Evolutionary conservation across 163 green algal species (phyloP).

Genomic region (Scenedesmus sp.): DNA sequence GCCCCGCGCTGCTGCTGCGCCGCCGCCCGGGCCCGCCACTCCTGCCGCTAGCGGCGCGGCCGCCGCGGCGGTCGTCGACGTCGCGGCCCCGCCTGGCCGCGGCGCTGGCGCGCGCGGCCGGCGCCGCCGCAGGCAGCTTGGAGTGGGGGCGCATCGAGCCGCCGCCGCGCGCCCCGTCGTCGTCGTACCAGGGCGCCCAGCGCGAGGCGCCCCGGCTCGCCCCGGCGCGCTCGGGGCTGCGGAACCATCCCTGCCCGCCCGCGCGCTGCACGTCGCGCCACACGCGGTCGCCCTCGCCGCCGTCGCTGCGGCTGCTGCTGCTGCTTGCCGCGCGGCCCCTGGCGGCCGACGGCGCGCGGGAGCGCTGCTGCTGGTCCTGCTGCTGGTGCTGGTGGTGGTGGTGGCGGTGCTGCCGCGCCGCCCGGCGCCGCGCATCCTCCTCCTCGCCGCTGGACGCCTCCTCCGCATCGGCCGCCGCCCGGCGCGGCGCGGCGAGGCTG

Average conservation of each 20-base stretch:
- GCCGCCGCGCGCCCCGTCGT: conserved; percentile 1
- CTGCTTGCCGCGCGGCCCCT: conserved; percentile 5
- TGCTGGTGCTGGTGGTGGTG: conserved; percentile 14
- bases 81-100: too few species aligned
- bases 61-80: not conserved
- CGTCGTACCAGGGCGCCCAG: conserved; percentile 1
- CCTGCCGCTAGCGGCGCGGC: not conserved
- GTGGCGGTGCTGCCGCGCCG: not conserved
- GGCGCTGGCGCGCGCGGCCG: not conserved
- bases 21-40: not conserved
- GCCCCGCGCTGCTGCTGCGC: not conserved
- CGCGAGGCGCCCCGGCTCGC: not conserved
- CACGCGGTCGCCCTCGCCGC: not conserved
- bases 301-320: not conserved
- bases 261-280: not conserved
- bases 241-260: conserved; percentile 25
- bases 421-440: too few species aligned
- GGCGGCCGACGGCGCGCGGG: too few species aligned
- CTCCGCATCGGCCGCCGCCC: too few species aligned
- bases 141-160: conserved; percentile 4
- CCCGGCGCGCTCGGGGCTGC: conserved; percentile 8
- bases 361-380: not conserved
- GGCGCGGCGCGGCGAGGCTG: not conserved
- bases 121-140: not conserved
- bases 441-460: not conserved